A percentile compares a stretch with the other conserved stretches of the same genome.
Evolutionary conservation across 208 protist genomes (phyloP).

Genomic region (Angomonas ambiguus): DNA sequence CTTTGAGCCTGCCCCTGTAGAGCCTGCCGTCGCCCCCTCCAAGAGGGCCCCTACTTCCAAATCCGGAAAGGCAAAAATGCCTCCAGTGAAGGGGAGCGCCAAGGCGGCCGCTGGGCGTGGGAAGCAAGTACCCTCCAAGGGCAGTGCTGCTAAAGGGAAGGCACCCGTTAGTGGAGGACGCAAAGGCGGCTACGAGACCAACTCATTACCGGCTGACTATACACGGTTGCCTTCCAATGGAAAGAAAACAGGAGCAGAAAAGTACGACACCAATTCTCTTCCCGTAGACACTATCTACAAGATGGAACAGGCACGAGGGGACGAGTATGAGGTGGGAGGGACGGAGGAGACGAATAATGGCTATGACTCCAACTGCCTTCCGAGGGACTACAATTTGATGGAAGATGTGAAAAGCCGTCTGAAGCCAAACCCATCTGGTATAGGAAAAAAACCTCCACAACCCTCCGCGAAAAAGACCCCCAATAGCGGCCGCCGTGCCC

Average conservation of each 20-base stretch:
- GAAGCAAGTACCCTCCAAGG: slow-evolving; percentile 8
- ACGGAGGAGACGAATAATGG: neutral
- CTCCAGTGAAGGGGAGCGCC: neutral
- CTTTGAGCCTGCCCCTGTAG: neutral
- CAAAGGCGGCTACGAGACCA: slow-evolving; percentile 31
- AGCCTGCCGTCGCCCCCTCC: neutral
- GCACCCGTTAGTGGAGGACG: neutral
- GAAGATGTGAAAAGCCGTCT: slow-evolving; percentile 4
- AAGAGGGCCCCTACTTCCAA: neutral
- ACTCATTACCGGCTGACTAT: slow-evolving; percentile 54
- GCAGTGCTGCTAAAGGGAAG: slow-evolving; percentile 16
- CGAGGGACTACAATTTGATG: slow-evolving; percentile 1
- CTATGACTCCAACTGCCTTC: slow-evolving; percentile 3
- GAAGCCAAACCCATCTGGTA: neutral
- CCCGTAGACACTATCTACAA: slow-evolving; percentile 57
- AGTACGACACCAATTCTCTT: slow-evolving; percentile 64
- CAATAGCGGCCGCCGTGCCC: neutral
- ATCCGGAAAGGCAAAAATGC: neutral
- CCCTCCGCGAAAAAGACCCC: neutral
- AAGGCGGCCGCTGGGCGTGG: neutral
- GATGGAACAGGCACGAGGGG: slow-evolving; percentile 15
- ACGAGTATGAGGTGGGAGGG: neutral
- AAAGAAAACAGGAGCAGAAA: neutral
- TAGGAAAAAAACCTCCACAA: neutral
- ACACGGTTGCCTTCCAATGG: slow-evolving; percentile 14